These are phyloP conservation scores for Boletus vinaceobasis DNA, from an alignment of 768 basidiomycete genomes.

Conservation along the genomic window DNA sequence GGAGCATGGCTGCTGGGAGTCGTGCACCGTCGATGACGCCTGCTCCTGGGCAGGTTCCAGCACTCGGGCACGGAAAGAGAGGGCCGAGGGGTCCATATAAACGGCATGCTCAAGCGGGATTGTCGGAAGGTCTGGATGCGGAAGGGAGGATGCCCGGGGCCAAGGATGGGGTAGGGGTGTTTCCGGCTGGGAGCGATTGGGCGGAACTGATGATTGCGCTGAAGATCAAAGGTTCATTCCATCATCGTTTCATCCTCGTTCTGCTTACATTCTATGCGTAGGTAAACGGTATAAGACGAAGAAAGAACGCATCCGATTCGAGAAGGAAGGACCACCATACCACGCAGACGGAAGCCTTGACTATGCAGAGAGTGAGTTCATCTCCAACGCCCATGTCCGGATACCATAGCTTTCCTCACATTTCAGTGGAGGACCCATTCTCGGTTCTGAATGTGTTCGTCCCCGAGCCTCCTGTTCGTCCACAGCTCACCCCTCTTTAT, in stretches of 20 bases:
- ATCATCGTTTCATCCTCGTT: not conserved
- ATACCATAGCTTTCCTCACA: not conserved
- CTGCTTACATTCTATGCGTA: not conserved
- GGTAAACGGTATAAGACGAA: constrained; percentile 79
- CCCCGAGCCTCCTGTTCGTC: constrained; percentile 54
- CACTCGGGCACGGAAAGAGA: constrained; percentile 29
- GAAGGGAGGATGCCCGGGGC: constrained; percentile 75
- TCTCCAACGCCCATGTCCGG: not conserved
- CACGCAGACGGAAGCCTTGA: constrained; percentile 76
- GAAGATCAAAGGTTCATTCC: constrained; percentile 63
- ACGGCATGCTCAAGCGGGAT: constrained; percentile 39
- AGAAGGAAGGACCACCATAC: constrained; percentile 70
- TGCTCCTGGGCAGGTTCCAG: constrained; percentile 22
- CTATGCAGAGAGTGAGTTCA: constrained; percentile 59
- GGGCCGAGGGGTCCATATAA: constrained; percentile 54
- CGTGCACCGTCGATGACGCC: constrained; percentile 43
- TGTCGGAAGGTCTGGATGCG: constrained; percentile 53
- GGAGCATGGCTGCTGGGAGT: constrained; percentile 41
- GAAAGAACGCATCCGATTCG: constrained; percentile 74
- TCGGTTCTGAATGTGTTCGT: constrained; percentile 60
- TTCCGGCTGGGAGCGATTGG: constrained; percentile 68
- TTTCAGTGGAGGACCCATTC: constrained; percentile 75
- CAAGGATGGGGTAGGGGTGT: constrained; percentile 70
- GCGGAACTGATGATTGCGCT: constrained; percentile 70
- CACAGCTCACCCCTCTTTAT: constrained; percentile 56